phyloP scores from a whole-genome alignment of 2,329 filamentous ascomycete genomes.

The Hypoxylon sp. region DNA sequence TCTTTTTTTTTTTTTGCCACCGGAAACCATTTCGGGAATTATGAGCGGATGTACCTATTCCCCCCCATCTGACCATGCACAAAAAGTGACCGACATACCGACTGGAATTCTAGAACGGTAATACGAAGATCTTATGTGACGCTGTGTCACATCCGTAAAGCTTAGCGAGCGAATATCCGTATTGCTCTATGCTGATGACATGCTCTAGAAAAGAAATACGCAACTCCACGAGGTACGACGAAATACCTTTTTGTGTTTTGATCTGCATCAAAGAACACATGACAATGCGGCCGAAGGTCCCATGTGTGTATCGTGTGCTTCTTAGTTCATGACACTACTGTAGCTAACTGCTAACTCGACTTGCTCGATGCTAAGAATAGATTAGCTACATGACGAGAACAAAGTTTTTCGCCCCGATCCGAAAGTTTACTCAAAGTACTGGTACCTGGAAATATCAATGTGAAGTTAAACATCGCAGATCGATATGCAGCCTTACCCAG shows the following conservation, averaged over 20 bases:
- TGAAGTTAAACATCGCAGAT: too few relatives aligned
- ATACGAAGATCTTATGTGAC: conserved; percentile 8
- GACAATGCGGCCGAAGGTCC: not conserved
- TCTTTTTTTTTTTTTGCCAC: not conserved
- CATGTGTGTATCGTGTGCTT: not conserved
- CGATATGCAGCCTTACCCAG: conserved; percentile 3
- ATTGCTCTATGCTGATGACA: too few relatives aligned
- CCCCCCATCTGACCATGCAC: too few relatives aligned
- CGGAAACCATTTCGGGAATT: not conserved
- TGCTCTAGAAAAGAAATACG: too few relatives aligned
- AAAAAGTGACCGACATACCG: not conserved
- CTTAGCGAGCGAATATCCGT: not conserved
- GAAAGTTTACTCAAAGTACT: conserved; percentile 21
- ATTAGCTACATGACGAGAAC: not conserved
- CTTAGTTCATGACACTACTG: not conserved
- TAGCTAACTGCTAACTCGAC: too few relatives aligned
- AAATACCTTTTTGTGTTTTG: not conserved
- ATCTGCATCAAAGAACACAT: conserved; percentile 1
- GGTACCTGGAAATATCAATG: too few relatives aligned
- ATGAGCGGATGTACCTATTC: not conserved
- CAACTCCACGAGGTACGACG: conserved; percentile 5
- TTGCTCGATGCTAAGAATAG: conserved; percentile 31
- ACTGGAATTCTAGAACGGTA: conserved; percentile 1
- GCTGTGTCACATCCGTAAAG: conserved; percentile 5
- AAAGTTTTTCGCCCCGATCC: conserved; percentile 27